Evolutionary conservation across 1,284 basidiomycete genomes (phyloP), one percentile per base, ranked within the genome.

Genomic region (Psilocybe mexicana): DNA sequence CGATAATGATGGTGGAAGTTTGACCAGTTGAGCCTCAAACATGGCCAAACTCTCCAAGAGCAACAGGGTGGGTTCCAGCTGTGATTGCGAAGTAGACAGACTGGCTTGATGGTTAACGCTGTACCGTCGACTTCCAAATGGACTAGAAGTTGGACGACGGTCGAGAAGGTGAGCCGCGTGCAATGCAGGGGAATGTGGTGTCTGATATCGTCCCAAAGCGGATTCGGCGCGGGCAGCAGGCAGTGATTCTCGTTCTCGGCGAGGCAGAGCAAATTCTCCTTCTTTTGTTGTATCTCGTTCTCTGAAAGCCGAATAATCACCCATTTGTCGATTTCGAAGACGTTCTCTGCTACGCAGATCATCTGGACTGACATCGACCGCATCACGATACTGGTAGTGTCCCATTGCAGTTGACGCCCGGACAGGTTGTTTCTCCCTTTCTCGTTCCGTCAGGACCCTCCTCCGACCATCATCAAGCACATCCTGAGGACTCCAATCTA

Each of bases 1-100:
- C n/a, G 53, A 18, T 3, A 44, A 30, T 7, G 58, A 48, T 4
- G 18, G 54, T 7, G 63, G 63, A 18, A 72, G 70, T 54, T 85
- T 82, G 12, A 77, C 75, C 2, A 90, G 71, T 42, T 85, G 80
- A 4, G 79, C 74, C 67, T 92, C 88, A 64, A 93, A 91, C 76
- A 88, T 82, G 3, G 75, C 70, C 11, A 92, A 72, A 4, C 86
- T 81, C 38, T 92, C 88, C 30, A 84, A 67, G 80, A 92, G 84
- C 43, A 93, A 72, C 24, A 79, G 75, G 0, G 82, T 76, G 64
- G 92, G 90, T 61, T 92, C 87, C 0, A 79, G 72, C 59, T 76
- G 61, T 66, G 76, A 48, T 64, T 60, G 61, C 3, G 59, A 55
- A 8, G 47, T 28, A 6, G 57, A 55, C 14, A 52, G 24, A 23